Base-by-base conservation (phyloP, 257 asterid genomes). In the Solanum pimpinellifolium region DNA sequence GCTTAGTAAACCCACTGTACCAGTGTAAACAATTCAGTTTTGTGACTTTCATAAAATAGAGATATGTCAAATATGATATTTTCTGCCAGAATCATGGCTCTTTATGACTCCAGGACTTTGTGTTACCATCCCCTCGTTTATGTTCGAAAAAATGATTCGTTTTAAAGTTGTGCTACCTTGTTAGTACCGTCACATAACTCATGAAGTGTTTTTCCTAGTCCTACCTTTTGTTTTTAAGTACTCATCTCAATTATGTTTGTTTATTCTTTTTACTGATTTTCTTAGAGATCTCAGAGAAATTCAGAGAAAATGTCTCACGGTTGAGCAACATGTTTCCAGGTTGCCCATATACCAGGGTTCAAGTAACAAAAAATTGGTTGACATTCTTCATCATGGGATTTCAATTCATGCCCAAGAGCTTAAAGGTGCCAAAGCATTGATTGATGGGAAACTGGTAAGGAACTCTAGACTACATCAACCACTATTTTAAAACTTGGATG, bases 361-460 rank as follows among this genome's bases (percentile, higher is more conserved):
- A 68, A 88, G 88, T 88, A 86, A 65, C 77, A 91, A 85, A 91
- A 92, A 89, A 83, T 91, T 97, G 84, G 91, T 92, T 86, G 98
- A 93, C 89, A 89, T 91, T 91, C 94, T 95, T 87, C 94, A 90
- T 86, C 88, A 88, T 87, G 93, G 95, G 86, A 93, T 97, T 85
- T 92, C 91, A 87, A 86, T 78, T 89, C 96, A 92, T 83, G 94
- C 94, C 84, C 93, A 96, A 94, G 97, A 94, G 91, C 98, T 97
- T 87, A 84, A 90, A 60, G 87, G 92, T 73, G 95, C 93, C 65
- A 95, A 90, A 90, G 95, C 96, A 86, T 92, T 95, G 92, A 90
- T 97, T 75, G 88, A 96, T 86, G 98, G 98, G 11, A 95, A 92
- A 90, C 89, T 94, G 98, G 99, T 97, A 93, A 81, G 89, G 87